Conservation (phyloP, 2,329 filamentous ascomycete genomes). For the Penicillium sp. region DNA sequence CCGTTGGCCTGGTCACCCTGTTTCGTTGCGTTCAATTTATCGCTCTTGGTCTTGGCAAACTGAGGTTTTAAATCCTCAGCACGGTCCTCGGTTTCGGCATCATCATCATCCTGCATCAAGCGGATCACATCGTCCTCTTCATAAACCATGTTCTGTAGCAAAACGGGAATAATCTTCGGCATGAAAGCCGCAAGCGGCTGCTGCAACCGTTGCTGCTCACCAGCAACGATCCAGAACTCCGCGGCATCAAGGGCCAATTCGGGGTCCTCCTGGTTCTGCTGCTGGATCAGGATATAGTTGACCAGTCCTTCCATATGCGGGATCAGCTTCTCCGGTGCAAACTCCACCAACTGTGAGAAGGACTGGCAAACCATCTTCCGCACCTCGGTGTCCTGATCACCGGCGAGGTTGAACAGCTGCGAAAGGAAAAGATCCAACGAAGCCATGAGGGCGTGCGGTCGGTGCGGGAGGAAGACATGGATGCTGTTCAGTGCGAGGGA, state of each 20-base stretch:
- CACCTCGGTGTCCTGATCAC: slow-evolving; percentile 78
- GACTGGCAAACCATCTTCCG: slow-evolving; percentile 90
- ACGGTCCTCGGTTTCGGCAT: slow-evolving; percentile 89
- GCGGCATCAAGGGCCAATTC: slow-evolving; percentile 92
- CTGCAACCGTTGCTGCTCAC: slow-evolving; percentile 82
- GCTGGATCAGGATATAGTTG: slow-evolving; percentile 89
- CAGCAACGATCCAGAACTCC: slow-evolving; percentile 95
- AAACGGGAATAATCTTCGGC: slow-evolving; percentile 81
- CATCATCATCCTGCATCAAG: slow-evolving; percentile 80
- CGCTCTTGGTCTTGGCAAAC: slow-evolving; percentile 75
- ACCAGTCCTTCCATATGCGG: slow-evolving; percentile 88
- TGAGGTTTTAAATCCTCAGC: slow-evolving; percentile 89
- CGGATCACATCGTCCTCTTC: slow-evolving; percentile 89
- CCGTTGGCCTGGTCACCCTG: slow-evolving; percentile 44
- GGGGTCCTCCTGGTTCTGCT: slow-evolving; percentile 78
- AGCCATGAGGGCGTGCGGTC: slow-evolving; percentile 78
- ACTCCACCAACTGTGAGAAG: slow-evolving; percentile 89
- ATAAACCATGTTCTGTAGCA: slow-evolving; percentile 95
- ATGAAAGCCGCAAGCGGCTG: slow-evolving; percentile 77
- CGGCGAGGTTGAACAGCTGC: slow-evolving; percentile 79
- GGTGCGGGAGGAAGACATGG: slow-evolving; percentile 87
- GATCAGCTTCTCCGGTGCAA: slow-evolving; percentile 84
- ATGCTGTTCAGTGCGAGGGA: slow-evolving; percentile 79
- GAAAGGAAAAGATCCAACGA: slow-evolving; percentile 81
- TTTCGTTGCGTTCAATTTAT: slow-evolving; percentile 62